These are phyloP conservation scores for Boletales sp. DNA, from an alignment of 768 basidiomycete species.

Conservation along the genomic window DNA sequence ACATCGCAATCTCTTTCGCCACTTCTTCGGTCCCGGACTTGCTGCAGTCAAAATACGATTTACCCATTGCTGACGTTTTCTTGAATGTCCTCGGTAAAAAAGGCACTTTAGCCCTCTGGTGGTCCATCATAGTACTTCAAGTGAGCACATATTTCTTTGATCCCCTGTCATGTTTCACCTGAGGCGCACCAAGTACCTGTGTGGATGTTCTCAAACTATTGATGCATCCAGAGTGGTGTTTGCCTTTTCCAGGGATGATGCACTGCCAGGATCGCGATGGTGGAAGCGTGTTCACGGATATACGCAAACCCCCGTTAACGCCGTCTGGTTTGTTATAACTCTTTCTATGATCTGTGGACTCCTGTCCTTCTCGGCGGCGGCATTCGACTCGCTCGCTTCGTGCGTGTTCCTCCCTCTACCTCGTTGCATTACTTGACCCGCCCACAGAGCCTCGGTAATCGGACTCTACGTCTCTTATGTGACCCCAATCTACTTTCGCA, in stretches of 20 bases:
- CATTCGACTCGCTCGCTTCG: slow-evolving; percentile 35
- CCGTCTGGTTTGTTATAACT: slow-evolving; percentile 36
- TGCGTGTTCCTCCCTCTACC: slow-evolving; percentile 31
- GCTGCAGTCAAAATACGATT: slow-evolving; percentile 28
- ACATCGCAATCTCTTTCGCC: too few relatives aligned
- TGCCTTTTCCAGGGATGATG: slow-evolving; percentile 39
- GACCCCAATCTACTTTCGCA: slow-evolving; percentile 35
- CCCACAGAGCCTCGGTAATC: slow-evolving; percentile 32
- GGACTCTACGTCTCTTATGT: slow-evolving; percentile 35
- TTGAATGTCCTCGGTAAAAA: slow-evolving; percentile 36
- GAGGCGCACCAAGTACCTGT: slow-evolving; percentile 34
- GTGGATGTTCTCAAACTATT: slow-evolving; percentile 43
- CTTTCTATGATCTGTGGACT: slow-evolving; percentile 29
- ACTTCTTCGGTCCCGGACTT: too few relatives aligned
- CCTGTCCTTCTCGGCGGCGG: slow-evolving; percentile 32
- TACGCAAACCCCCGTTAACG: slow-evolving; percentile 37
- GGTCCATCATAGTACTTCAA: slow-evolving; percentile 41
- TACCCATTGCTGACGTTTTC: slow-evolving; percentile 42
- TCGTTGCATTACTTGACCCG: slow-evolving; percentile 29
- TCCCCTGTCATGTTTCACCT: neutral
- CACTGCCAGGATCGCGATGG: slow-evolving; percentile 35
- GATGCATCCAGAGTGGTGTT: slow-evolving; percentile 47
- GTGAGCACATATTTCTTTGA: slow-evolving; percentile 17
- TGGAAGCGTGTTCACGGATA: slow-evolving; percentile 32
- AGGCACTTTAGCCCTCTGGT: too few relatives aligned